Evolutionary conservation across 768 basidiomycete species (phyloP), one percentile per base, ranked within the genome.

Genomic region (Pleurotus sapidus): DNA sequence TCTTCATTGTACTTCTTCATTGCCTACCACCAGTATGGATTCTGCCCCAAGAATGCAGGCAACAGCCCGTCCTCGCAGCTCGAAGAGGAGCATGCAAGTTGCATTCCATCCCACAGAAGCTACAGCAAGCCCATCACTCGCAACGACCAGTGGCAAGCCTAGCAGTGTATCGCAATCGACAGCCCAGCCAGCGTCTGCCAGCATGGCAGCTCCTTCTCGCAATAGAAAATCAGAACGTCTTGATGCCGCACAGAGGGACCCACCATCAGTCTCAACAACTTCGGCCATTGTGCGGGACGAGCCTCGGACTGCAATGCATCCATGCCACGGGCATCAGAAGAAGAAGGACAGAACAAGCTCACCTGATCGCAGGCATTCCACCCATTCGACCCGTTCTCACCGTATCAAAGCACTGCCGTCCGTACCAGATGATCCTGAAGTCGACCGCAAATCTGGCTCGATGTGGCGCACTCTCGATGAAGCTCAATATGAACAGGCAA

Each of bases 401-500:
- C 51, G 51, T n/a, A 42, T 38, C 6, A 54, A 54, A 30, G 11
- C 39, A 8, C 38, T 15, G 24, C 20, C 23, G 6, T 12, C 39
- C 9, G 24, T 42, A n/a, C 37, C 51, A n/a, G 51, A 39, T 18
- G 38, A 54, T 30, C 27, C 49, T 11, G 27, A 50, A 5, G 51
- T 17, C 18, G 51, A 54, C 18, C 37, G 39, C 11, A 34, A 30
- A 40, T 23, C 51, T 25, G 12, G n/a, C 18, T 12, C 51, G 18
- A 34, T 34, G 30, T 54, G 51, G 51, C 15, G 42, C n/a, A 39
- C 51, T 12, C 23, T n/a, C 59, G 75, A 79, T 4, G 64, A 69
- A 11, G 74, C 79, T 11, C 84, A 86, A 63, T 76, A 76, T 54
- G 79, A 79, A n/a, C 75, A 74, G 38, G 68, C 87, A 68, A 82